Conservation (phyloP, 345 rosid species). For the Eucalyptus virginea region DNA sequence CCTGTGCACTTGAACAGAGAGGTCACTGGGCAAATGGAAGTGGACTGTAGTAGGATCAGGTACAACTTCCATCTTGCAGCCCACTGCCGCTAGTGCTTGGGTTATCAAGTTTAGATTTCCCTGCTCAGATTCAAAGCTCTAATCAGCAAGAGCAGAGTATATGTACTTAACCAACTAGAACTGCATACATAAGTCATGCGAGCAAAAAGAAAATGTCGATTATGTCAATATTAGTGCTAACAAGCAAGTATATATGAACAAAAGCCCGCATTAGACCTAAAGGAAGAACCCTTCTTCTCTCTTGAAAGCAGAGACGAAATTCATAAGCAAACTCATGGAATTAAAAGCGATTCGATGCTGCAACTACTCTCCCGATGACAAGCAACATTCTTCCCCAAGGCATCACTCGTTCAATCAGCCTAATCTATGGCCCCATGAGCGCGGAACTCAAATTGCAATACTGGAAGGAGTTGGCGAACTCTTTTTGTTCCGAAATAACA, state of each 20-base stretch:
- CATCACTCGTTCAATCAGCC: background rate
- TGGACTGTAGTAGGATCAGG: conserved; percentile 95
- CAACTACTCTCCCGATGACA: background rate
- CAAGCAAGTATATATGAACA: background rate
- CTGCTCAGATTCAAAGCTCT: conserved; percentile 28
- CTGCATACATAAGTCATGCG: background rate
- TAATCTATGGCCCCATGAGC: background rate
- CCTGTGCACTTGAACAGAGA: conserved; percentile 69
- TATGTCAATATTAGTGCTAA: background rate
- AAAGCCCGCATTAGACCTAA: background rate
- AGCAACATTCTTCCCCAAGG: background rate
- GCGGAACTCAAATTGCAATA: background rate
- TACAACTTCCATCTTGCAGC: conserved; percentile 79
- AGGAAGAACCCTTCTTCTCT: background rate
- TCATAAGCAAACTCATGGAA: background rate
- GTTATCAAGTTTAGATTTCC: conserved; percentile 93
- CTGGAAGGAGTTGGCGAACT: background rate
- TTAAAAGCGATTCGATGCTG: background rate
- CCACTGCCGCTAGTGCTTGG: conserved; percentile 80
- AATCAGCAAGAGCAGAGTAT: background rate
- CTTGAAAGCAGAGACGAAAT: background rate
- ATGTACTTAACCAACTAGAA: background rate
- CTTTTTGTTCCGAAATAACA: background rate
- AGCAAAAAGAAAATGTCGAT: background rate
- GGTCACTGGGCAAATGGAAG: conserved; percentile 78